phyloP scores from a whole-genome alignment of 441 rosid genomes.

The Croton laevigatus region DNA sequence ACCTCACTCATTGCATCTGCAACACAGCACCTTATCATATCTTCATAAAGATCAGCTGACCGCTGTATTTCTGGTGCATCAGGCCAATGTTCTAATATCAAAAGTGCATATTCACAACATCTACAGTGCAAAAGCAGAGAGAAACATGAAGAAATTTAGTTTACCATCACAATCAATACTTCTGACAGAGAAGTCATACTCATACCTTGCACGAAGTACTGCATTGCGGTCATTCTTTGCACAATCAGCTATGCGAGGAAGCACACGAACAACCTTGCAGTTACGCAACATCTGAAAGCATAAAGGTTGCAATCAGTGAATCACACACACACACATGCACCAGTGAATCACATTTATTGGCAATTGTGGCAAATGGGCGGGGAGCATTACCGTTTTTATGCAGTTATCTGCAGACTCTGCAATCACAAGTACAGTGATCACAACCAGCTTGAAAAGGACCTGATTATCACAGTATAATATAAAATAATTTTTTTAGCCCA shows the following conservation, averaged over 20 bases:
- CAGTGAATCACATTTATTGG: slow-evolving; percentile 22
- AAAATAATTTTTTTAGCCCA: slow-evolving; percentile 19
- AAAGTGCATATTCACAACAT: slow-evolving; percentile 92
- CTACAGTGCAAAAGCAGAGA: slow-evolving; percentile 40
- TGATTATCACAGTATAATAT: slow-evolving; percentile 50
- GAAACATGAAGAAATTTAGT: slow-evolving; percentile 11
- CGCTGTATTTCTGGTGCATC: slow-evolving; percentile 96
- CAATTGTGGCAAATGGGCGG: slow-evolving; percentile 11
- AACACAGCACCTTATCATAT: slow-evolving; percentile 85
- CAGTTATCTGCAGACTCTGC: slow-evolving; percentile 99
- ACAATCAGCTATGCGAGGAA: slow-evolving; percentile 87
- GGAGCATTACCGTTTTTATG: slow-evolving; percentile 76
- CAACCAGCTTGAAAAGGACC: slow-evolving; percentile 99
- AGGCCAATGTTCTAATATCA: slow-evolving; percentile 94
- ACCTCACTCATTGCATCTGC: slow-evolving; percentile 99
- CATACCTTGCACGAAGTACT: slow-evolving; percentile 90
- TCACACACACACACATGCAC: neutral
- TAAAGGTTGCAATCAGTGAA: slow-evolving; percentile 19
- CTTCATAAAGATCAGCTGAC: slow-evolving; percentile 89
- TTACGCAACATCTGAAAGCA: slow-evolving; percentile 79
- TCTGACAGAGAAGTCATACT: slow-evolving; percentile 15
- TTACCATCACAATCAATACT: slow-evolving; percentile 24
- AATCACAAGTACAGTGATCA: slow-evolving; percentile 99
- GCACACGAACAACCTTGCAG: slow-evolving; percentile 89
- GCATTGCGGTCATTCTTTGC: slow-evolving; percentile 96